A percentile compares a stretch with the other conserved stretches of the same genome.
These are phyloP conservation scores for Xylaria sp. DNA, from an alignment of 2,329 filamentous ascomycete species.

Conservation along the genomic window DNA sequence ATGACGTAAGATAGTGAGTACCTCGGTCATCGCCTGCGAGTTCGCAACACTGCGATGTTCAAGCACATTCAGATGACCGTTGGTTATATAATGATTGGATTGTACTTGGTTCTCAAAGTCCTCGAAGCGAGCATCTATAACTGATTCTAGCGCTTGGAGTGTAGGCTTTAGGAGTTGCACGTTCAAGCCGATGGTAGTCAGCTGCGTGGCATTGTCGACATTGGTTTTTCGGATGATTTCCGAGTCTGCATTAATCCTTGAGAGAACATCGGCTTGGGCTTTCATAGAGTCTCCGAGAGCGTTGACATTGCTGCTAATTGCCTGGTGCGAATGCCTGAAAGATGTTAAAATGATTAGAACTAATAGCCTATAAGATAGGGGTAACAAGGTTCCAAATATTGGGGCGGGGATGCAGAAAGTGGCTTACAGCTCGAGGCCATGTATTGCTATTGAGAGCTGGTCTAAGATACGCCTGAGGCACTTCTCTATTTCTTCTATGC, in stretches of 20 bases:
- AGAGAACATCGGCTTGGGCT: not conserved
- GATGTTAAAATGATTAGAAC: not conserved
- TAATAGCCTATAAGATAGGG: not conserved
- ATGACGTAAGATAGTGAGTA: too few relatives aligned
- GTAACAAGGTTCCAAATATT: not conserved
- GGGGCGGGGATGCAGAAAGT: not conserved
- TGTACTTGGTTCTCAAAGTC: constrained; percentile 5
- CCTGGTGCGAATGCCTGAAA: not conserved
- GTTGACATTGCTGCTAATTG: not conserved
- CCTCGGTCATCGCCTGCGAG: too few relatives aligned
- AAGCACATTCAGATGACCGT: not conserved
- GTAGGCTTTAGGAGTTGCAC: constrained; percentile 6
- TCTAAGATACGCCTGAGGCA: too few relatives aligned
- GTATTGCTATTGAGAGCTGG: too few relatives aligned
- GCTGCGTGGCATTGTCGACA: constrained; percentile 5
- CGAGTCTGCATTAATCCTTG: constrained; percentile 1
- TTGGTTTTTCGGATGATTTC: constrained; percentile 1
- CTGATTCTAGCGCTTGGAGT: not conserved
- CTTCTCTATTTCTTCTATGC: too few relatives aligned
- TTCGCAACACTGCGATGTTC: not conserved
- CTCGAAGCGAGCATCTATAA: not conserved
- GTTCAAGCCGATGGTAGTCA: constrained; percentile 4
- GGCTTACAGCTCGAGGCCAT: constrained; percentile 27
- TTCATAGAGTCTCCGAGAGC: not conserved
- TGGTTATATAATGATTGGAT: not conserved